A percentile compares a stretch with the other conserved stretches of the same genome.
phyloP scores from a whole-genome alignment of 495 filamentous ascomycete species.

The Achaetomiella virescens region DNA sequence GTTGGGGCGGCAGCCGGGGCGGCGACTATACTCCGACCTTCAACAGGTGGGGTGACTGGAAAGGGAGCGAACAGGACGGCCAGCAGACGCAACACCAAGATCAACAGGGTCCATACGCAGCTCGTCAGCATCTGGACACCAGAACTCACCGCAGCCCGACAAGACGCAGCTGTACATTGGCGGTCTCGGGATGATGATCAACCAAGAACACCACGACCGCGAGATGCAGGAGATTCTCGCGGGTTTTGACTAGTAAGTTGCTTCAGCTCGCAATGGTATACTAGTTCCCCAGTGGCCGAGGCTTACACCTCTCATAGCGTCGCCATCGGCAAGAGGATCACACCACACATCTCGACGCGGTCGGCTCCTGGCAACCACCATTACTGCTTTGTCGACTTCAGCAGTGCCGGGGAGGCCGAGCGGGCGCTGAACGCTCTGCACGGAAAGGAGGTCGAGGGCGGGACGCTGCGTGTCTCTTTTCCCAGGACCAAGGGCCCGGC shows the following conservation, averaged over 20 bases:
- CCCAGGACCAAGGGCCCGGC: slow-evolving; percentile 14
- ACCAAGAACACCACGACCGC: slow-evolving; percentile 46
- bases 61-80: slow-evolving; percentile 5
- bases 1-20: slow-evolving; percentile 1
- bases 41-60: slow-evolving; percentile 39
- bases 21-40: slow-evolving; percentile 19
- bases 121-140: slow-evolving; percentile 14
- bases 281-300: background rate
- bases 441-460: slow-evolving; percentile 19
- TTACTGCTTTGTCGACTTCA: slow-evolving; percentile 64
- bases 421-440: slow-evolving; percentile 31
- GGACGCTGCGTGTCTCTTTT: slow-evolving; percentile 16
- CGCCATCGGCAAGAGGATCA: slow-evolving; percentile 59
- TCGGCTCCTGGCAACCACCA: slow-evolving; percentile 53
- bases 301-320: slow-evolving; percentile 23
- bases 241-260: slow-evolving; percentile 43
- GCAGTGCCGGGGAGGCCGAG: slow-evolving; percentile 49
- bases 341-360: slow-evolving; percentile 48
- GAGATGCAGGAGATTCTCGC: slow-evolving; percentile 55
- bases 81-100: background rate
- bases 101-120: slow-evolving; percentile 20
- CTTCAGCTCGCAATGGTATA: background rate
- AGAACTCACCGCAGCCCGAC: slow-evolving; percentile 18
- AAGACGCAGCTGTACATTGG: slow-evolving; percentile 58
- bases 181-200: slow-evolving; percentile 53